These are phyloP conservation scores for Aegilops longissima DNA, from an alignment of 176 grass and related monocot species.

Conservation along the genomic window DNA sequence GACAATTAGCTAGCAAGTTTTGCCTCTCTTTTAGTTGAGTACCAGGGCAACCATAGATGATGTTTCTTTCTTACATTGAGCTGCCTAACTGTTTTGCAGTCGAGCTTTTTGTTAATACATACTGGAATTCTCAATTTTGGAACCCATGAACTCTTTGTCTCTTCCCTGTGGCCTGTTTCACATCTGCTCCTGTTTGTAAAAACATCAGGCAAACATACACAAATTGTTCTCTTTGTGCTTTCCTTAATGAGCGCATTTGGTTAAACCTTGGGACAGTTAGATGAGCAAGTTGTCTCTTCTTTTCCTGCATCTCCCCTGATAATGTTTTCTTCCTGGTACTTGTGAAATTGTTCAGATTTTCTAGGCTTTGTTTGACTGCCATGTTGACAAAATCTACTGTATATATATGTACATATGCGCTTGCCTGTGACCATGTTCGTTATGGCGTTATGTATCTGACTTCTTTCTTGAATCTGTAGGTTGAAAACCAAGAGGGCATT, in stretches of 20 bases:
- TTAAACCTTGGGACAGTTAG: neutral
- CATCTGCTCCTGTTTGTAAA: neutral
- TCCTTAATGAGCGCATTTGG: neutral
- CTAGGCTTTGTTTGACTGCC: neutral
- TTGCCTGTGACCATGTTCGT: neutral
- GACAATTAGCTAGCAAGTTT: neutral
- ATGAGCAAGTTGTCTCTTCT: neutral
- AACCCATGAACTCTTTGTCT: neutral
- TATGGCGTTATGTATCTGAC: slow-evolving; percentile 17
- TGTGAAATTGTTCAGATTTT: neutral
- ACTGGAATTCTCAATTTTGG: neutral
- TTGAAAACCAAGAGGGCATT: slow-evolving; percentile 95
- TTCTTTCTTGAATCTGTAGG: slow-evolving; percentile 40
- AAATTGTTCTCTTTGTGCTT: neutral
- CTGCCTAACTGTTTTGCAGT: neutral
- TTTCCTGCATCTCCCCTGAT: neutral
- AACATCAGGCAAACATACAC: neutral
- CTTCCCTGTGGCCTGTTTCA: neutral
- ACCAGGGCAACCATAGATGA: neutral
- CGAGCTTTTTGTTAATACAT: neutral
- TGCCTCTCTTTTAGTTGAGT: neutral
- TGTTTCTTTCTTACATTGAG: neutral
- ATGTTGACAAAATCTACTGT: slow-evolving; percentile 6
- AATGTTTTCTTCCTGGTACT: neutral
- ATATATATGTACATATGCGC: neutral